Conservation (phyloP, 2,329 filamentous ascomycete genomes). For the Talaromyces sp. region DNA sequence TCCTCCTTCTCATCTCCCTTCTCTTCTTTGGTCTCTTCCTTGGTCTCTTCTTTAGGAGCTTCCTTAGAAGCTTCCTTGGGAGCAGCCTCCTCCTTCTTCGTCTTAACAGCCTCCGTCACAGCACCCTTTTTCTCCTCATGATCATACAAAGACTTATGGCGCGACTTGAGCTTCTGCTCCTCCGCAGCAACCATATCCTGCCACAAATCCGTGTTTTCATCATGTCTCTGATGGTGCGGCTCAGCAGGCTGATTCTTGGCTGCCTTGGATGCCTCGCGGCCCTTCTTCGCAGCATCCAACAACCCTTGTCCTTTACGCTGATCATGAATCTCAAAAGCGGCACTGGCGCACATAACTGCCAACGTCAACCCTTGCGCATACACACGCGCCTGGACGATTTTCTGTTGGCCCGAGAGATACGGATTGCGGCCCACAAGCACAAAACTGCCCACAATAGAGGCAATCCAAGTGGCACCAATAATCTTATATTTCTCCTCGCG, state of each 20-base stretch:
- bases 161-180: slow-evolving; percentile 44
- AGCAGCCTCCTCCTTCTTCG: slow-evolving; percentile 19
- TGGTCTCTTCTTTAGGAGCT: slow-evolving; percentile 15
- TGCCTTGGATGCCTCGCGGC: slow-evolving; percentile 68
- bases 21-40: slow-evolving; percentile 11
- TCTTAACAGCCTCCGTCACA: slow-evolving; percentile 20
- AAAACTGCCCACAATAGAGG: slow-evolving; percentile 72
- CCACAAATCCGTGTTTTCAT: slow-evolving; percentile 83
- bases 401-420: slow-evolving; percentile 72
- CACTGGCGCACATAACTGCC: slow-evolving; percentile 75
- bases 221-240: slow-evolving; percentile 82
- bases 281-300: slow-evolving; percentile 60
- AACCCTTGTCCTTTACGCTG: slow-evolving; percentile 63
- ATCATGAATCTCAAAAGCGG: slow-evolving; percentile 78
- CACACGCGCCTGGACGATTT: slow-evolving; percentile 89
- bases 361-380: slow-evolving; percentile 89
- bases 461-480: slow-evolving; percentile 77
- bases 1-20: slow-evolving; percentile 4
- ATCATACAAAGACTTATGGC: slow-evolving; percentile 37
- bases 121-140: slow-evolving; percentile 24
- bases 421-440: slow-evolving; percentile 73
- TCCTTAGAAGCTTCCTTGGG: slow-evolving; percentile 18
- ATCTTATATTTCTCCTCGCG: slow-evolving; percentile 80
- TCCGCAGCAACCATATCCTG: slow-evolving; percentile 55
- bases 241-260: slow-evolving; percentile 59